Conservation (phyloP, 306 rosid species). For the Fagus crenata region DNA sequence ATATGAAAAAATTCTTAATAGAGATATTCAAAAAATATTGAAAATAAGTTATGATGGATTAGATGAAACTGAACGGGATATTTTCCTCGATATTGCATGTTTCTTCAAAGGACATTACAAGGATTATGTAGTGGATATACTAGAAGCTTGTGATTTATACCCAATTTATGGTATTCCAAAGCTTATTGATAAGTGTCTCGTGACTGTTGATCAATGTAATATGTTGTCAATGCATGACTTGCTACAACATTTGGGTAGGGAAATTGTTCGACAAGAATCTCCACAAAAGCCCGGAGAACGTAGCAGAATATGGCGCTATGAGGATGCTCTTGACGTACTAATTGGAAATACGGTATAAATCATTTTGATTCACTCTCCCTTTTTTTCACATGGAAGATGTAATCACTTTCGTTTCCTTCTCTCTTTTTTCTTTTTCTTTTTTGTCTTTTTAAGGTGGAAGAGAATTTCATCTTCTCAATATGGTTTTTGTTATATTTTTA, state of each 20-base stretch:
- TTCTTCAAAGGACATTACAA: conserved; percentile 9
- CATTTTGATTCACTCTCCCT: not conserved
- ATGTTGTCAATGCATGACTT: conserved; percentile 40
- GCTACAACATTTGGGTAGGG: conserved; percentile 38
- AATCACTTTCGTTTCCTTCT: too few relatives aligned
- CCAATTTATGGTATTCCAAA: not conserved
- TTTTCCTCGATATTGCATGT: too few relatives aligned
- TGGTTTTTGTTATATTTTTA: not conserved
- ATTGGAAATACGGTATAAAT: conserved; percentile 16
- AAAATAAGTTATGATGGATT: too few relatives aligned
- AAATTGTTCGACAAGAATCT: conserved; percentile 33
- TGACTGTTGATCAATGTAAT: not conserved
- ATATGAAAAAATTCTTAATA: too few relatives aligned
- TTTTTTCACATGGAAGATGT: too few relatives aligned
- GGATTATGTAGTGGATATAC: conserved; percentile 13
- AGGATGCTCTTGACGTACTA: conserved; percentile 34
- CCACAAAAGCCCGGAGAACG: conserved; percentile 25
- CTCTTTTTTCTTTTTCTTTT: too few relatives aligned
- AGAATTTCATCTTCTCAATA: not conserved
- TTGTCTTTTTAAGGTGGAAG: too few relatives aligned
- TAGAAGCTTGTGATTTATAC: conserved; percentile 2
- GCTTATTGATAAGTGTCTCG: too few relatives aligned
- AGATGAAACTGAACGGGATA: too few relatives aligned
- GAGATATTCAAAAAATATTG: too few relatives aligned
- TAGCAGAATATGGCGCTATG: conserved; percentile 38